Evolutionary conservation across 306 rosid species (phyloP).

Genomic region (Vicia faba): DNA sequence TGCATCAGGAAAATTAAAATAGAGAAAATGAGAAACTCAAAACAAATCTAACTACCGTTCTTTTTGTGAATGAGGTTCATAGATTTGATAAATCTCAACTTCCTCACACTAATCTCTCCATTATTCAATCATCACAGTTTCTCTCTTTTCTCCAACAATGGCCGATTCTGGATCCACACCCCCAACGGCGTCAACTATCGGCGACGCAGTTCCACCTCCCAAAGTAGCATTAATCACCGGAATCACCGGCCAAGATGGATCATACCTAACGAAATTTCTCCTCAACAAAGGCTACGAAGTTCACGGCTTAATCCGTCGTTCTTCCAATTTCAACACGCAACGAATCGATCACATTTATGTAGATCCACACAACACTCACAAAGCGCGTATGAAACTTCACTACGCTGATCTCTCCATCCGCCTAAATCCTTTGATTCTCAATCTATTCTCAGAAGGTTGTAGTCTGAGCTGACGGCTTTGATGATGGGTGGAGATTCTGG

Average conservation of each 20-base stretch:
- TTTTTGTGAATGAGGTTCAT: too few species aligned
- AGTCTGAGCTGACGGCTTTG: too few species aligned
- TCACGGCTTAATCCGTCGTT: slow-evolving; percentile 92
- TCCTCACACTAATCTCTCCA: background rate
- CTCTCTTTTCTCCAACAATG: slow-evolving; percentile 52
- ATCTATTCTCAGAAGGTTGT: too few species aligned
- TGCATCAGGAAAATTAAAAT: too few species aligned
- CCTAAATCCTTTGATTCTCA: too few species aligned
- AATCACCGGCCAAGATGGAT: slow-evolving; percentile 96
- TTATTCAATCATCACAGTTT: background rate
- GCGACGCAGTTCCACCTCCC: slow-evolving; percentile 38
- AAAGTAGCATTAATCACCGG: slow-evolving; percentile 90
- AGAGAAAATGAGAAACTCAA: too few species aligned
- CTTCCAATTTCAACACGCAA: slow-evolving; percentile 96
- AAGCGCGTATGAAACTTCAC: slow-evolving; percentile 98
- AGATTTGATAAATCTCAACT: too few species aligned
- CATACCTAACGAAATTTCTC: slow-evolving; percentile 90
- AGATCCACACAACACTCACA: slow-evolving; percentile 95
- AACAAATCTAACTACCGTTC: too few species aligned
- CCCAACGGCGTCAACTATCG: slow-evolving; percentile 42
- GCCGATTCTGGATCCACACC: slow-evolving; percentile 61
- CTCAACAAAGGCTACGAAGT: slow-evolving; percentile 85
- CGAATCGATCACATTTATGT: slow-evolving; percentile 98
- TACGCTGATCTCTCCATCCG: slow-evolving; percentile 92
- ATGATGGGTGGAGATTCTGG: too few species aligned